Evolutionary conservation across 176 grass and related monocot genomes (phyloP), one percentile per base, ranked within the genome.

Genomic region (Oryza meridionalis): DNA sequence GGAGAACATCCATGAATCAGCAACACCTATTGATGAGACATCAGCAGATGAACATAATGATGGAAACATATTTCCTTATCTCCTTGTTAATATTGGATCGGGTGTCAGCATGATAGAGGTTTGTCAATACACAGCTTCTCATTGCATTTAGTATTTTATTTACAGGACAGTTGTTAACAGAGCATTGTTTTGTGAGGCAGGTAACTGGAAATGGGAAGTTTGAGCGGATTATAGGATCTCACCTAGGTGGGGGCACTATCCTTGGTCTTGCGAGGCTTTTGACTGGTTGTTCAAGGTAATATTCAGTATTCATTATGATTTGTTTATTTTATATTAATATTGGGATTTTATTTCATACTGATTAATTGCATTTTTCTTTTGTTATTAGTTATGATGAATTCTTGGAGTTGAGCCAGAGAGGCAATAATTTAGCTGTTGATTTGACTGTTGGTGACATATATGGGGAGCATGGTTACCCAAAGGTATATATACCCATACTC

Each of bases 81-180:
- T 98, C 5, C 96, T 98, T 81, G 96, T 98, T 84, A 98, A 98
- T 94, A 95, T 98, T 70, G 96, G 96, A 27, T 98, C 96, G n/a
- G 96, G 96, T 85, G 93, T 98, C 77, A 98, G 96, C 89, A 98
- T 98, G 96, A 93, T 98, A 85, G 96, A 98, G 96, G 96, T 98
- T 81, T 10, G 71, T 70, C 9, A 76, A 12, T 26, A 67, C 49
- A 78, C 70, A 47, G 14, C n/a, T 82, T 82, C 43, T 75, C 13
- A 19, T 82, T 69, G 22, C 33, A 70, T 73, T 59, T 72, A 68
- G 75, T 14, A 71, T 61, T 59, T 49, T 69, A 32, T 73, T 75
- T 70, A 55, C 6, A 38, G 75, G 2, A 65, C 69, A 81, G 19
- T 43, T 65, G 24, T 63, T 75, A 82, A 45, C 12, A 85, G 50